These are phyloP conservation scores for Tilletiaria anomala DNA, from an alignment of 1,284 basidiomycete species.

Conservation along the genomic window DNA sequence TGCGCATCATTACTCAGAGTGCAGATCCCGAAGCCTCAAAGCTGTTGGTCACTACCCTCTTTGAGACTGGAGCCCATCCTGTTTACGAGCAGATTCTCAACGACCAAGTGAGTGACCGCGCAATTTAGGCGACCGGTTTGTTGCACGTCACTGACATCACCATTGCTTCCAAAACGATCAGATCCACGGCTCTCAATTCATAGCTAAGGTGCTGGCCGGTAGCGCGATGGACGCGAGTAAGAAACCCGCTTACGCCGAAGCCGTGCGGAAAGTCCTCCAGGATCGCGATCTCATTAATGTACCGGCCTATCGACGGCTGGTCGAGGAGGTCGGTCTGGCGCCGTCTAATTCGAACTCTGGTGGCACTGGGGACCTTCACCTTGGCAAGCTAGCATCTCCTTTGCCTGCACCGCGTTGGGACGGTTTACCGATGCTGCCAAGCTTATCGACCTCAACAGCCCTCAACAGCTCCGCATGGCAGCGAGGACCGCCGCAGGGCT, in stretches of 20 bases:
- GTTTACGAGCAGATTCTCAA: conserved; percentile 78
- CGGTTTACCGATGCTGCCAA: too few species aligned
- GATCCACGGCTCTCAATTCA: conserved; percentile 82
- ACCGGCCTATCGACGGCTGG: conserved; percentile 66
- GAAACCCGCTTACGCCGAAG: conserved; percentile 56
- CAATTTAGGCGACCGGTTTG: background rate
- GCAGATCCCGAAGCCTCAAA: conserved; percentile 33
- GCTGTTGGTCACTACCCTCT: conserved; percentile 34
- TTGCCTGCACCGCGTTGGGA: too few species aligned
- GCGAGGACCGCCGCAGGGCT: too few species aligned
- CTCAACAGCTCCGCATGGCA: too few species aligned
- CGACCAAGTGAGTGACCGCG: conserved; percentile 11
- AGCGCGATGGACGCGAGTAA: conserved; percentile 60
- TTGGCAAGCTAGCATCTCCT: too few species aligned
- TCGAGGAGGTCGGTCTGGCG: conserved; percentile 82
- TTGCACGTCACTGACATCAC: background rate
- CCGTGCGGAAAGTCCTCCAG: conserved; percentile 20
- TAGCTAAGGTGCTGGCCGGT: conserved; percentile 81
- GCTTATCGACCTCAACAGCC: too few species aligned
- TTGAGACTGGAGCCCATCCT: conserved; percentile 8
- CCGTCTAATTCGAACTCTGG: too few species aligned
- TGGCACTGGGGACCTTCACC: too few species aligned
- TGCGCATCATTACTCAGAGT: conserved; percentile 47
- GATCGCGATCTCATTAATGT: conserved; percentile 23
- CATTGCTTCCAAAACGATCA: too few species aligned